Conservation (phyloP, 1,284 basidiomycete species). For the Naganishia liquefaciens region DNA sequence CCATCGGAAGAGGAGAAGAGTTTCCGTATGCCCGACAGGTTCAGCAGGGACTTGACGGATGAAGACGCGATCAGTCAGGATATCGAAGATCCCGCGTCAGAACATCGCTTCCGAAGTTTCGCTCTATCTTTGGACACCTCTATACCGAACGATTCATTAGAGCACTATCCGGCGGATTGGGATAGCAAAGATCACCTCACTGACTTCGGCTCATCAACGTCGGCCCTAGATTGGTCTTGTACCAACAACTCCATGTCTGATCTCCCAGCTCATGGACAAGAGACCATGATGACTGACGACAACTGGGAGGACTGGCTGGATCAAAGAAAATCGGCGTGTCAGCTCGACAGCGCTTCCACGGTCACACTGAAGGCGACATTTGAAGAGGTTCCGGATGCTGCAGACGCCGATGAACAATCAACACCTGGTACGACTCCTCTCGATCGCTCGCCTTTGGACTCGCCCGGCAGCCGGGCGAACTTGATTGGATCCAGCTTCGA, state of each 20-base stretch:
- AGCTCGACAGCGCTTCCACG: constrained; percentile 8
- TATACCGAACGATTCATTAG: background rate
- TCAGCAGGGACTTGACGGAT: constrained; percentile 32
- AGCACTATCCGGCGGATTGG: too few species aligned
- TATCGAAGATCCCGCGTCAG: background rate
- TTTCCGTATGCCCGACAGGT: constrained; percentile 52
- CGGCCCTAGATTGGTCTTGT: constrained; percentile 17
- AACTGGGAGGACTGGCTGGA: constrained; percentile 31
- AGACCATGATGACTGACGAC: constrained; percentile 15
- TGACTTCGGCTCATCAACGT: constrained; percentile 10
- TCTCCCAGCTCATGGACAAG: background rate
- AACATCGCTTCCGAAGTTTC: background rate
- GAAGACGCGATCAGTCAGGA: background rate
- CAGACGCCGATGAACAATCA: too few species aligned
- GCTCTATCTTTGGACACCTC: background rate
- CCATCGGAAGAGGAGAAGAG: constrained; percentile 51
- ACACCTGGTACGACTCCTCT: constrained; percentile 9
- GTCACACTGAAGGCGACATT: constrained; percentile 7
- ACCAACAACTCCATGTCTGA: background rate
- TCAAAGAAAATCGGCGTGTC: constrained; percentile 19
- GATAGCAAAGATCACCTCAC: background rate
- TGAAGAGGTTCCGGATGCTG: background rate
- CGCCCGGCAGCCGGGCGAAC: background rate
- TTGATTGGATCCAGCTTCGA: background rate
- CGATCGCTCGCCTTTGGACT: constrained; percentile 11